Evolutionary conservation across 1,139 yeast genomes (phyloP).

Genomic region (Arxiozyma heterogenica): DNA sequence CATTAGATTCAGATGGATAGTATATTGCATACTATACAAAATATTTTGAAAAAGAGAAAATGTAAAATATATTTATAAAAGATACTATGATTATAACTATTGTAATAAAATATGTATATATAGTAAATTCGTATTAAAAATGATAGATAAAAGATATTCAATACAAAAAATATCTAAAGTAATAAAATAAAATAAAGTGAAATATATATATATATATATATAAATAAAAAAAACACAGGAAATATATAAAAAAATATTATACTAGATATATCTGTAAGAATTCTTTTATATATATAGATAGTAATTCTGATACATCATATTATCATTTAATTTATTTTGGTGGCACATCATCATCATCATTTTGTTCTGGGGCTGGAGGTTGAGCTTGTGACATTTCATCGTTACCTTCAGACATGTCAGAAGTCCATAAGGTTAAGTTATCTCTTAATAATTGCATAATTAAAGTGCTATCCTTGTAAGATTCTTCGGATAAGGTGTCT

Average conservation of each 20-base stretch:
- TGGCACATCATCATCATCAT: slow-evolving; percentile 36
- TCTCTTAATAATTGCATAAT: slow-evolving; percentile 98
- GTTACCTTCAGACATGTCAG: slow-evolving; percentile 85
- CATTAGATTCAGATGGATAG: no score
- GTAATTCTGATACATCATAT: background rate
- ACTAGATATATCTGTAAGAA: background rate
- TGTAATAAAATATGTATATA: no score
- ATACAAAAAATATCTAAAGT: background rate
- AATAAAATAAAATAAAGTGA: background rate
- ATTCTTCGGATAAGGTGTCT: slow-evolving; percentile 93
- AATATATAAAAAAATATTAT: background rate
- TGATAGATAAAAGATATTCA: background rate
- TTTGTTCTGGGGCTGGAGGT: slow-evolving; percentile 31
- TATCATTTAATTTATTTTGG: slow-evolving; percentile 15
- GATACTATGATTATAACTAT: background rate
- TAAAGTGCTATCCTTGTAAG: slow-evolving; percentile 94
- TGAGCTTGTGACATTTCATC: slow-evolving; percentile 36
- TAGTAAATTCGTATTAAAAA: background rate
- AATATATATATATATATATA: no score
- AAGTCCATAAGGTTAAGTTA: slow-evolving; percentile 96
- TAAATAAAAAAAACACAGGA: background rate
- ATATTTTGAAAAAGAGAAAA: no score
- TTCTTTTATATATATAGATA: background rate
- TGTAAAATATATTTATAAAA: background rate
- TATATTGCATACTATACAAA: no score